Evolutionary conservation across 192 early-diverging fungal species (phyloP).

Genomic region (Backusella mclennaniae): DNA sequence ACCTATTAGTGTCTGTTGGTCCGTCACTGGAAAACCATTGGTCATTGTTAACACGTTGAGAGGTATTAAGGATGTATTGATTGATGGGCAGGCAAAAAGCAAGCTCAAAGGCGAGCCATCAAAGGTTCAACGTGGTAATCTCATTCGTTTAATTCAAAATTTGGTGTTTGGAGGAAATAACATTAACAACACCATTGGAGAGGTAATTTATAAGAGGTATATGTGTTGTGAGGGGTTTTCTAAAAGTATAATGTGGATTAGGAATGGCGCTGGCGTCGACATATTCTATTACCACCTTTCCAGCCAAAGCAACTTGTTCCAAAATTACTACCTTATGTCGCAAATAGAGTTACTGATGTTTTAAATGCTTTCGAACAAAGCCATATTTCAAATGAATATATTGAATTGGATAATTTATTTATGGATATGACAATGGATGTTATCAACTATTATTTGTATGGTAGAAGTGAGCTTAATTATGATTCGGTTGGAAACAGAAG

Average conservation of each 20-base stretch:
- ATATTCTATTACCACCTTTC: slow-evolving; percentile 32
- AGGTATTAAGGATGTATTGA: slow-evolving; percentile 34
- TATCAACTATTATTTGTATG: slow-evolving; percentile 40
- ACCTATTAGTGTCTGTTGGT: slow-evolving; percentile 31
- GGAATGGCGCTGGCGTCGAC: slow-evolving; percentile 42
- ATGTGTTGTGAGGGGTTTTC: background rate
- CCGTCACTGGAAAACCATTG: slow-evolving; percentile 21
- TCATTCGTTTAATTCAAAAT: slow-evolving; percentile 28
- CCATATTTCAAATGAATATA: background rate
- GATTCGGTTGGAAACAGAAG: slow-evolving; percentile 20
- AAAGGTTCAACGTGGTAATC: slow-evolving; percentile 27
- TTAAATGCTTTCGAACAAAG: slow-evolving; percentile 1
- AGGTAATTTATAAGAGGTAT: slow-evolving; percentile 17
- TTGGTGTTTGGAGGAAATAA: slow-evolving; percentile 35
- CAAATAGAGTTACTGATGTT: background rate
- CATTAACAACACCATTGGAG: slow-evolving; percentile 32
- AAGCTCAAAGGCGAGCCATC: slow-evolving; percentile 9
- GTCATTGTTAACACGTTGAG: slow-evolving; percentile 31
- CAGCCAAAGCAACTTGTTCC: slow-evolving; percentile 28
- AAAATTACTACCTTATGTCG: slow-evolving; percentile 30
- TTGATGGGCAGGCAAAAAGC: slow-evolving; percentile 28
- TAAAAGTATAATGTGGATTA: background rate
- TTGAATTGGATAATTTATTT: slow-evolving; percentile 33
- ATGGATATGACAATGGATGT: slow-evolving; percentile 39
- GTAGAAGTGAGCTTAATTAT: slow-evolving; percentile 27